Percentiles rank a stretch among this genome's conserved stretches.
Conservation (phyloP, 352 stramenopile genomes). For the Peronosclerospora sorghi region DNA sequence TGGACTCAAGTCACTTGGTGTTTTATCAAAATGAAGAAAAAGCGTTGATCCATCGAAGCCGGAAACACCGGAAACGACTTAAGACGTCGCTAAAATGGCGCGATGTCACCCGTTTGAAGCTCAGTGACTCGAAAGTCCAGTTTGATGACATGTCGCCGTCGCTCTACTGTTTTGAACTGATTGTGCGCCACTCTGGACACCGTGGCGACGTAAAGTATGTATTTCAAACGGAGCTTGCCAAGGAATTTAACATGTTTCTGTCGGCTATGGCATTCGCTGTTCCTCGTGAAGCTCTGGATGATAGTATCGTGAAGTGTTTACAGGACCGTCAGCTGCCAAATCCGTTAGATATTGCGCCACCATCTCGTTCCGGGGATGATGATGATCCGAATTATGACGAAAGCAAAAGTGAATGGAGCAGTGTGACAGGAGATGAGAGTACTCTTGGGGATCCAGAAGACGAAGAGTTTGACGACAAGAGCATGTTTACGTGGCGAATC, state of each 20-base stretch:
- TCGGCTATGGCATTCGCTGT: slow-evolving; percentile 57
- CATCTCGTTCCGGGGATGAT: slow-evolving; percentile 20
- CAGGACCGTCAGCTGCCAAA: slow-evolving; percentile 52
- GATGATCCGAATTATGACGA: slow-evolving; percentile 41
- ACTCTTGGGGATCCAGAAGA: slow-evolving; percentile 70
- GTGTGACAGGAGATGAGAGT: slow-evolving; percentile 76
- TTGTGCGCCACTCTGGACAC: slow-evolving; percentile 38
- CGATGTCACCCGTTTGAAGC: slow-evolving; percentile 42
- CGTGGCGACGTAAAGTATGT: slow-evolving; percentile 61
- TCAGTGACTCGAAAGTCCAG: slow-evolving; percentile 68
- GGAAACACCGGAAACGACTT: slow-evolving; percentile 60
- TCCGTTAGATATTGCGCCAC: slow-evolving; percentile 28
- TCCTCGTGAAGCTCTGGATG: slow-evolving; percentile 45
- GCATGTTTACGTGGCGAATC: slow-evolving; percentile 46
- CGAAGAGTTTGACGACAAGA: slow-evolving; percentile 56
- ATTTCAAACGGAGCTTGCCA: slow-evolving; percentile 61
- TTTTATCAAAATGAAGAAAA: slow-evolving; percentile 79
- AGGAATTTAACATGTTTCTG: slow-evolving; percentile 75
- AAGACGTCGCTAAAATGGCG: slow-evolving; percentile 68
- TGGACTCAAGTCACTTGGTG: slow-evolving; percentile 57
- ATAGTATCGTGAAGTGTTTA: slow-evolving; percentile 49
- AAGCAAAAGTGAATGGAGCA: slow-evolving; percentile 72
- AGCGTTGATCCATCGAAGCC: slow-evolving; percentile 67
- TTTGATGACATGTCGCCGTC: slow-evolving; percentile 75
- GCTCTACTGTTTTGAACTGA: slow-evolving; percentile 72